A percentile compares a stretch with the other conserved stretches of the same genome.
phyloP scores from a whole-genome alignment of 352 stramenopile genomes.

The Globisporangium parvum region DNA sequence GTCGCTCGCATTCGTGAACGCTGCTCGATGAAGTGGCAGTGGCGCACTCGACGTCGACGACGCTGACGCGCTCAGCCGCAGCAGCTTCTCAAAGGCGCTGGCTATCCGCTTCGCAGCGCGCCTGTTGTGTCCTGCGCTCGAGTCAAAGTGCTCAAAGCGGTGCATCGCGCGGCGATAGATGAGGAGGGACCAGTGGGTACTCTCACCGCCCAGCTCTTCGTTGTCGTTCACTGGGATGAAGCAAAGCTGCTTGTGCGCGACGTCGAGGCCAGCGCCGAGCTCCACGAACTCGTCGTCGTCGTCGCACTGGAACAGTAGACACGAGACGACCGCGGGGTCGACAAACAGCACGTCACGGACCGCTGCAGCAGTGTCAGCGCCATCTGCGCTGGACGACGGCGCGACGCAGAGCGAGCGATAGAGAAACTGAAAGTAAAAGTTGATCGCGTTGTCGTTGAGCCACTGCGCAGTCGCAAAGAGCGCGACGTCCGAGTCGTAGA shows the following conservation, averaged over 20 bases:
- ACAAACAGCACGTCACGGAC: conserved; percentile 44
- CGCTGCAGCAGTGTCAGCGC: background rate
- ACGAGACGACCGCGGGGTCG: conserved; percentile 75
- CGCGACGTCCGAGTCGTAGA: conserved; percentile 74
- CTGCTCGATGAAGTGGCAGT: background rate
- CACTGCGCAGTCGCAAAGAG: conserved; percentile 55
- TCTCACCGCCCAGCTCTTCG: conserved; percentile 37
- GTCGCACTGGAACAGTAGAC: conserved; percentile 78
- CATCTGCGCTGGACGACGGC: background rate
- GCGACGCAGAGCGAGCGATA: conserved; percentile 31
- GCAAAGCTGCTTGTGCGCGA: conserved; percentile 33
- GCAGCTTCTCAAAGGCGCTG: conserved; percentile 32
- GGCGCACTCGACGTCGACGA: background rate
- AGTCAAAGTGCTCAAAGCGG: conserved; percentile 67
- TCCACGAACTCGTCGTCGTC: conserved; percentile 73
- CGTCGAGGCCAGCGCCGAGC: conserved; percentile 36
- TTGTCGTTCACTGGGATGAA: conserved; percentile 75
- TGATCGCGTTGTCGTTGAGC: conserved; percentile 82
- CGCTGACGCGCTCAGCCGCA: conserved; percentile 13
- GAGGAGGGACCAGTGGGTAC: conserved; percentile 76
- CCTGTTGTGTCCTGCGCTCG: conserved; percentile 55
- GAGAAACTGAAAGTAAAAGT: conserved; percentile 80
- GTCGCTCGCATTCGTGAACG: conserved; percentile 26
- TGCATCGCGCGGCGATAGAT: conserved; percentile 24
- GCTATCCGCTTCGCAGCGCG: conserved; percentile 35